Evolutionary conservation across 352 stramenopile genomes (phyloP), one percentile per base, ranked within the genome.

Genomic region (Phytophthora pinifolia): DNA sequence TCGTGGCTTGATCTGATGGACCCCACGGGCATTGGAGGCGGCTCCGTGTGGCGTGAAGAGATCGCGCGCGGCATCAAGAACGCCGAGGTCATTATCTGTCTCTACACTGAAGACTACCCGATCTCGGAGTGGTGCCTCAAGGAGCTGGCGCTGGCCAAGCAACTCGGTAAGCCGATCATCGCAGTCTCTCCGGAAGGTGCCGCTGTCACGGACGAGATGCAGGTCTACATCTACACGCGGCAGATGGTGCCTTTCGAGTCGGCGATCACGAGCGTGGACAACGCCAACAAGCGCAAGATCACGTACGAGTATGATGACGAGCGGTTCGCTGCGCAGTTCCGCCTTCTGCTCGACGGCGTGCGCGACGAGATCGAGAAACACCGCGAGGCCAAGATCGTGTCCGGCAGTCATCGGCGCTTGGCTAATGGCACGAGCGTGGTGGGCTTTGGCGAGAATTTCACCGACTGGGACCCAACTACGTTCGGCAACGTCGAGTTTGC

Each of bases 1-100:
- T 80, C 75, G 10, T 94, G 79, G 83, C 69, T 92, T 15, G 79
- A 92, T 39, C 72, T 86, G 13, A 93, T 93, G 83, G 77, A 90
- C 36, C 80, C 83, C 2, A 88, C 58, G 10, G 83, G 83, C 18
- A 93, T 93, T 46, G 79, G 77, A n/a, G 83, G 83, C 20, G 83
- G 83, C 3, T 79, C 79, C 0, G 81, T 92, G 10, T 94, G 83
- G 81, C 76, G 82, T 38, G 83, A 94, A 53, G 80, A 94, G 53
- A 91, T 94, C 49, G 83, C 77, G 4, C 73, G 75, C 25, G 81
- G 81, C 12, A 94, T 94, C 45, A 78, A 81, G 41, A 88, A 91
- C 53, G 79, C 79, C 1, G 69, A 78, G 17, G 59, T 92, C 12
- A 73, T 94, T 6, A 62, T 92, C 41, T 89, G 79, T 34, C 63